Evolutionary conservation across 164 flowering plant genomes (phyloP).

Genomic region (Chimonanthus salicifolius): DNA sequence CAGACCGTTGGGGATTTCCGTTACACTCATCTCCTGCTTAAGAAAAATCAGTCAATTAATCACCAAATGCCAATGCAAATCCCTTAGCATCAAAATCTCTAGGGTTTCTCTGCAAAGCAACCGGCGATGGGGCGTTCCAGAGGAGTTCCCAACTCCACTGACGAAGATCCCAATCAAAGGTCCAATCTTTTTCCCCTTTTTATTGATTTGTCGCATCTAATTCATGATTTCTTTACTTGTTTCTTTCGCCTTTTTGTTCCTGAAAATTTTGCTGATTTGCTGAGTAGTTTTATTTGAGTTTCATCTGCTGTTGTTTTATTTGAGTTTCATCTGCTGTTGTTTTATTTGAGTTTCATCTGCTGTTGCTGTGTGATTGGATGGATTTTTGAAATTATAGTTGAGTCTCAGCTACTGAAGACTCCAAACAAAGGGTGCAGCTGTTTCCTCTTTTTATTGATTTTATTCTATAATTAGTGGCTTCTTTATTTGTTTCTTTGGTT

Average conservation of each 20-base stretch:
- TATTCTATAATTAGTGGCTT: no score
- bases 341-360: neutral
- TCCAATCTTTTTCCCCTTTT: neutral
- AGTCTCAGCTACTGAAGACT: no score
- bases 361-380: neutral
- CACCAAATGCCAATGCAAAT: neutral
- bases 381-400: no score
- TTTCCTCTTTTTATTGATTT: no score
- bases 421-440: no score
- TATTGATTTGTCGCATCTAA: no score
- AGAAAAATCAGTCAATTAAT: neutral
- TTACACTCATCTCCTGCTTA: no score
- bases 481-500: no score
- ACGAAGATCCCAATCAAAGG: conserved; percentile 17
- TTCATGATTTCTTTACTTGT: no score
- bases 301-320: neutral
- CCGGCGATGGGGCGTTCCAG: conserved; percentile 21
- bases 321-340: neutral
- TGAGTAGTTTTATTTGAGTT: neutral
- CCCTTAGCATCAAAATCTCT: neutral
- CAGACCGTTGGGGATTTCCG: no score
- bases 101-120: conserved; percentile 1
- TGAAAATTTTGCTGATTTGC: no score
- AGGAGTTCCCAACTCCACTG: conserved; percentile 15
- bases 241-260: no score